Conservation (phyloP, 179 eudicot genomes). For the Beta macrorhiza region DNA sequence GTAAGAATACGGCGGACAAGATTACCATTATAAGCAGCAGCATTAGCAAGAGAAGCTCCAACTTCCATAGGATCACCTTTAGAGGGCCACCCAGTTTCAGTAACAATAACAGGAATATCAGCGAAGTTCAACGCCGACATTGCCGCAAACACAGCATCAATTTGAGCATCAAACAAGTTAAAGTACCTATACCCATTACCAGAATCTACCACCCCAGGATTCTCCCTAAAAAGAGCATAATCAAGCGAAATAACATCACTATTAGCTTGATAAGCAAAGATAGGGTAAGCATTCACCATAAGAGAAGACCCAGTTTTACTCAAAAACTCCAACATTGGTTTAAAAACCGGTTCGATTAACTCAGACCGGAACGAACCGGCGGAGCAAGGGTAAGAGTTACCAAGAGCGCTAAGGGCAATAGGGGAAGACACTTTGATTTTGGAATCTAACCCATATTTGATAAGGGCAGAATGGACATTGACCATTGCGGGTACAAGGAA, state of each 20-base stretch:
- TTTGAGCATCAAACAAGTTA: conserved; percentile 70
- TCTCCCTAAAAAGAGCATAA: conserved; percentile 67
- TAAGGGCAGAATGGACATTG: conserved; percentile 56
- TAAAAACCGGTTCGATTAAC: conserved; percentile 50
- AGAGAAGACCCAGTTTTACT: conserved; percentile 48
- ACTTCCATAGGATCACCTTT: conserved; percentile 67
- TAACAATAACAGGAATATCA: conserved; percentile 54
- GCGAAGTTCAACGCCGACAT: conserved; percentile 61
- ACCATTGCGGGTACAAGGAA: conserved; percentile 69
- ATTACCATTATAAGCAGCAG: conserved; percentile 77
- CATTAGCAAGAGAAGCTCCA: conserved; percentile 64
- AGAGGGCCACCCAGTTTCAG: conserved; percentile 95
- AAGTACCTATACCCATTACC: conserved; percentile 60
- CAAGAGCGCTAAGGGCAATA: conserved; percentile 62
- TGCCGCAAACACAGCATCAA: conserved; percentile 87
- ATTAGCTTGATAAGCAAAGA: conserved; percentile 79
- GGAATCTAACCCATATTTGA: conserved; percentile 34
- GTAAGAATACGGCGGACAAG: conserved; percentile 53
- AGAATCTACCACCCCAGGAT: conserved; percentile 67
- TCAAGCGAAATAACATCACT: conserved; percentile 71
- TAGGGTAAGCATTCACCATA: conserved; percentile 86
- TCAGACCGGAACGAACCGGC: conserved; percentile 64
- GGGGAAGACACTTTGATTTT: conserved; percentile 73
- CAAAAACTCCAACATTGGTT: conserved; percentile 67
- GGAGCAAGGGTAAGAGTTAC: conserved; percentile 73